phyloP scores from a whole-genome alignment of 805 yeast species.

The Ogataea philodendri region DNA sequence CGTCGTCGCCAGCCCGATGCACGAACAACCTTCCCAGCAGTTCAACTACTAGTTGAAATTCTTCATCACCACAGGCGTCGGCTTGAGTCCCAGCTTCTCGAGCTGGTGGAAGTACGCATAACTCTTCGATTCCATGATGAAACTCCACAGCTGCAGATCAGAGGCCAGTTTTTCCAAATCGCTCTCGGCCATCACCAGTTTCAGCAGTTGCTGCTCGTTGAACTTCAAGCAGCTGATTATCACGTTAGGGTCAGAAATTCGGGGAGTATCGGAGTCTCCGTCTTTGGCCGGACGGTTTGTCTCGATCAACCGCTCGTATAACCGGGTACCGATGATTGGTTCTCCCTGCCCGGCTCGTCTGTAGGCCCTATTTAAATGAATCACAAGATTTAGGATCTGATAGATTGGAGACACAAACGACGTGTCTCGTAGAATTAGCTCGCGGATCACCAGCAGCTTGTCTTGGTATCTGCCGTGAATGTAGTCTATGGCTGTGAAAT shows the following conservation, averaged over 20 bases:
- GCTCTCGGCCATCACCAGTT: slow-evolving; percentile 8
- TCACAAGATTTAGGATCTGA: slow-evolving; percentile 11
- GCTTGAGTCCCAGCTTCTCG: slow-evolving; percentile 16
- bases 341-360: slow-evolving; percentile 1
- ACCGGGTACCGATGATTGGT: slow-evolving; percentile 4
- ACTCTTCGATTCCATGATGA: slow-evolving; percentile 18
- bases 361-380: slow-evolving; percentile 10
- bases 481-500: slow-evolving; percentile 16
- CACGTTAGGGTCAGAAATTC: slow-evolving; percentile 9
- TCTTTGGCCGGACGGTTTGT: slow-evolving; percentile 1
- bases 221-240: slow-evolving; percentile 14
- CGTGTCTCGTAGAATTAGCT: slow-evolving; percentile 7
- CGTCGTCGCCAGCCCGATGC: slow-evolving; percentile 15
- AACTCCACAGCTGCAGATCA: slow-evolving; percentile 22
- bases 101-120: slow-evolving; percentile 15
- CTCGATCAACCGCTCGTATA: slow-evolving; percentile 5
- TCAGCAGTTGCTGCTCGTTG: slow-evolving; percentile 8
- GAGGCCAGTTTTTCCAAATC: slow-evolving; percentile 11
- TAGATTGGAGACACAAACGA: slow-evolving; percentile 8
- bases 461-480: slow-evolving; percentile 13
- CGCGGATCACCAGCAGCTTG: slow-evolving; percentile 15
- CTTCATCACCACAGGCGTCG: slow-evolving; percentile 15
- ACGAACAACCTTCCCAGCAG: slow-evolving; percentile 15
- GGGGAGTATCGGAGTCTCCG: slow-evolving; percentile 4
- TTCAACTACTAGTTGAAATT: slow-evolving; percentile 9